phyloP scores from a whole-genome alignment of 2,329 filamentous ascomycete genomes.

The Trichoderma polysporum region DNA sequence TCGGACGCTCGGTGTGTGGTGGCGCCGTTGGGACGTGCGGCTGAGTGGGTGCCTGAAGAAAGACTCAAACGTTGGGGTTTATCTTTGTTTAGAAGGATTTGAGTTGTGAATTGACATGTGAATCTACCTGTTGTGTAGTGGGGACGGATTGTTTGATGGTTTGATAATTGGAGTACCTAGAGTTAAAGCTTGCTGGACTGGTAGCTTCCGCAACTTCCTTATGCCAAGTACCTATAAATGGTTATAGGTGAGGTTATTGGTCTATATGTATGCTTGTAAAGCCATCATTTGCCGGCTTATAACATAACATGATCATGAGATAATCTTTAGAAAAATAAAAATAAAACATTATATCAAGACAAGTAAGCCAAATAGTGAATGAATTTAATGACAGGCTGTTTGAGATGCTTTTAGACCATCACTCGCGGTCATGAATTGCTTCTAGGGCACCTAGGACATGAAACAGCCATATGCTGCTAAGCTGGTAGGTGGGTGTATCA shows the following conservation, averaged over 20 bases:
- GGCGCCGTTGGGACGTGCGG: not conserved
- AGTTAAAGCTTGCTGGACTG: too few species aligned
- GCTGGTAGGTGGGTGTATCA: too few species aligned
- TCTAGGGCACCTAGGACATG: not conserved
- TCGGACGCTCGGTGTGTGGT: not conserved
- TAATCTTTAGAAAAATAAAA: not conserved
- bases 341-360: too few species aligned
- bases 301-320: not conserved
- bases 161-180: too few species aligned
- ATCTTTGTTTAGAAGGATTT: not conserved
- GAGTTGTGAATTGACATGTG: not conserved
- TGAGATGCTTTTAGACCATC: not conserved
- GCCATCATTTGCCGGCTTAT: not conserved
- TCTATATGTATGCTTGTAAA: too few species aligned
- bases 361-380: too few species aligned
- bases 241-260: not conserved
- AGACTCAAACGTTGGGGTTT: too few species aligned
- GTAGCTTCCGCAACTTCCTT: not conserved
- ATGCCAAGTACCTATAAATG: not conserved
- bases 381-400: not conserved
- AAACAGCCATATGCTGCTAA: too few species aligned
- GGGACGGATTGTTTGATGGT: not conserved
- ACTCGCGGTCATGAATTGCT: not conserved
- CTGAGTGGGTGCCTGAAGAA: not conserved
- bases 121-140: not conserved